Evolutionary conservation across 345 rosid species (phyloP), one percentile per base, ranked within the genome.

Genomic region (Aurinia saxatilis): DNA sequence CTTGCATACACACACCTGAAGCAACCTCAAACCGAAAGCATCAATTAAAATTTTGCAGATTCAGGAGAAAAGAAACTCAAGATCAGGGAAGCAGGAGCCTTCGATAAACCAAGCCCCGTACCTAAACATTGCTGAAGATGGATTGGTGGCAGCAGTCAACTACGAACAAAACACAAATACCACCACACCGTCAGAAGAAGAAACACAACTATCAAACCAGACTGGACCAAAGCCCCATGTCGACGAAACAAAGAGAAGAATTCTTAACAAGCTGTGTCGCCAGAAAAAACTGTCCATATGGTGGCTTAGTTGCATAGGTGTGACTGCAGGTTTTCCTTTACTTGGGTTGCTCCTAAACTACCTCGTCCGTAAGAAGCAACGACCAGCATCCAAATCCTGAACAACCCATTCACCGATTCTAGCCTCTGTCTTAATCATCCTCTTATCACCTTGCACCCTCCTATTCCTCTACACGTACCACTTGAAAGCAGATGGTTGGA

Each of bases 91-190:
- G 5, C 36, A 52, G 10, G 87, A 72, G 63, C 66, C 86, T 5
- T 74, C 82, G 7, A 84, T 86, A 45, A 95, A 81, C 76, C 87
- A 73, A 67, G 90, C 87, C 56, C 90, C 95, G 12, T 81, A 73
- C 7, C 46, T 91, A 14, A 88, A 82, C 58, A 66, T 86, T 3
- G 64, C 73, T 23, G 81, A 79, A 69, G 85, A 88, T 29, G 95
- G 95, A 60, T 72, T 82, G 72, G 85, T 88, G 53, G 81, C 90
- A 70, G 85, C 95, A 60, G 75, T 68, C 3, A 74, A 69, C 16
- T 69, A 64, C 35, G 84, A 82, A 66, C 55, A 75, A 71, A 48
- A 63, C 15, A 19, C 14, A 25, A 13, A 65, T 42, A 23, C 25
- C 23, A 14, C 63, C 51, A 58, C 48, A 63, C 18, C 19, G 10